Evolutionary conservation across 306 rosid genomes (phyloP).

Genomic region (Trichosanthes cucumerina): DNA sequence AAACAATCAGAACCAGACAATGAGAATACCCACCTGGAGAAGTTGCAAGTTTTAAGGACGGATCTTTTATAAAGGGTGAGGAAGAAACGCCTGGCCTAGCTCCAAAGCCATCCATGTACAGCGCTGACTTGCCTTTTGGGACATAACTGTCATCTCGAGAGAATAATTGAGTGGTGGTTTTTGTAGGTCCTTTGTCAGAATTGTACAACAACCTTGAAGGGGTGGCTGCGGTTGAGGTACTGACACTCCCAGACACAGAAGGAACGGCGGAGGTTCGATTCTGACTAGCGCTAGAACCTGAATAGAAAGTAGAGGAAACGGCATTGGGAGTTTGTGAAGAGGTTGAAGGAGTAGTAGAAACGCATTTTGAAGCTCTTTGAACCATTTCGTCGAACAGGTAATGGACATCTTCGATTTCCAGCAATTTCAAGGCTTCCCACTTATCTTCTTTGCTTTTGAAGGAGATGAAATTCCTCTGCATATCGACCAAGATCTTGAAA

Average conservation of each 20-base stretch:
- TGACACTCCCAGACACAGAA: slow-evolving; percentile 20
- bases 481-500: slow-evolving; percentile 58
- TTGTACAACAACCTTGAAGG: slow-evolving; percentile 21
- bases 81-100: slow-evolving; percentile 34
- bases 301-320: slow-evolving; percentile 14
- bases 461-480: slow-evolving; percentile 44
- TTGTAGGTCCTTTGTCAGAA: slow-evolving; percentile 23
- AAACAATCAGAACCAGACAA: not conserved
- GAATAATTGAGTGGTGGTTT: slow-evolving; percentile 23
- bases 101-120: slow-evolving; percentile 40
- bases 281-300: slow-evolving; percentile 5
- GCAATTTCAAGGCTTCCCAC: slow-evolving; percentile 52
- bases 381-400: slow-evolving; percentile 56
- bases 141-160: slow-evolving; percentile 67
- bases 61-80: slow-evolving; percentile 41
- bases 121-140: slow-evolving; percentile 34
- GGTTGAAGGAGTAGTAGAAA: slow-evolving; percentile 26
- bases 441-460: slow-evolving; percentile 54
- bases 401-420: slow-evolving; percentile 64
- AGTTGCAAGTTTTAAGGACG: slow-evolving; percentile 38
- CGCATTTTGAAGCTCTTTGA: slow-evolving; percentile 74
- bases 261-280: slow-evolving; percentile 17
- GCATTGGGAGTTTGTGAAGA: slow-evolving; percentile 9
- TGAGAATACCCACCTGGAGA: slow-evolving; percentile 27
- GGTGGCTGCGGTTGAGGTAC: slow-evolving; percentile 17